These are phyloP conservation scores for Xylaria telfairii DNA, from an alignment of 495 filamentous ascomycete genomes.

Conservation along the genomic window DNA sequence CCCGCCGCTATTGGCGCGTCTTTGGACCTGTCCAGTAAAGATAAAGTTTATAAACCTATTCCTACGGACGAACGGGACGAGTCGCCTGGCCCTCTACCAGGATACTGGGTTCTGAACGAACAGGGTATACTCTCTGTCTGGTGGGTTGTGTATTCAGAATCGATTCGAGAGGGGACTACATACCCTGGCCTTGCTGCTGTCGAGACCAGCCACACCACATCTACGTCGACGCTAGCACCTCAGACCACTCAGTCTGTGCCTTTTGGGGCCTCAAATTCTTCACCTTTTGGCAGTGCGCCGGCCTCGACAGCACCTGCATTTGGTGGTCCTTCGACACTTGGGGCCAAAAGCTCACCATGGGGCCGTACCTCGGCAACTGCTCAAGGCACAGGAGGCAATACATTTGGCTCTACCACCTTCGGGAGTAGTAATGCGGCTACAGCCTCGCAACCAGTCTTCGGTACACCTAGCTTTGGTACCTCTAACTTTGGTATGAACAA, in stretches of 20 bases:
- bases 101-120: slow-evolving; percentile 83
- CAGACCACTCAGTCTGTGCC: slow-evolving; percentile 40
- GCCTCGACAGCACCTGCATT: slow-evolving; percentile 38
- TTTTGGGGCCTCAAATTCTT: slow-evolving; percentile 30
- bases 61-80: slow-evolving; percentile 72
- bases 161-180: slow-evolving; percentile 71
- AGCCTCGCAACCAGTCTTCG: slow-evolving; percentile 46
- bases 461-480: slow-evolving; percentile 46
- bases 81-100: slow-evolving; percentile 83
- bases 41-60: slow-evolving; percentile 79
- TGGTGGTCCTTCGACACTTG: slow-evolving; percentile 46
- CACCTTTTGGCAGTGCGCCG: slow-evolving; percentile 42
- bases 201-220: slow-evolving; percentile 35
- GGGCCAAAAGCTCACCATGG: slow-evolving; percentile 52
- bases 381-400: slow-evolving; percentile 36
- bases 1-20: slow-evolving; percentile 82
- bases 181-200: slow-evolving; percentile 71
- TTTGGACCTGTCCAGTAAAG: slow-evolving; percentile 81
- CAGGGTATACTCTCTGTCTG: slow-evolving; percentile 84
- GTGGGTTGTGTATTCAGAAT: slow-evolving; percentile 91
- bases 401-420: slow-evolving; percentile 49
- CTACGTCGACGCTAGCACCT: slow-evolving; percentile 34
- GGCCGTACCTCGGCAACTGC: slow-evolving; percentile 31
- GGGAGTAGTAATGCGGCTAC: slow-evolving; percentile 57
- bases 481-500: slow-evolving; percentile 45